Percentiles rank a stretch among this genome's conserved stretches.
phyloP scores from a whole-genome alignment of 495 filamentous ascomycete species.

The Hypoxylon fuscum region DNA sequence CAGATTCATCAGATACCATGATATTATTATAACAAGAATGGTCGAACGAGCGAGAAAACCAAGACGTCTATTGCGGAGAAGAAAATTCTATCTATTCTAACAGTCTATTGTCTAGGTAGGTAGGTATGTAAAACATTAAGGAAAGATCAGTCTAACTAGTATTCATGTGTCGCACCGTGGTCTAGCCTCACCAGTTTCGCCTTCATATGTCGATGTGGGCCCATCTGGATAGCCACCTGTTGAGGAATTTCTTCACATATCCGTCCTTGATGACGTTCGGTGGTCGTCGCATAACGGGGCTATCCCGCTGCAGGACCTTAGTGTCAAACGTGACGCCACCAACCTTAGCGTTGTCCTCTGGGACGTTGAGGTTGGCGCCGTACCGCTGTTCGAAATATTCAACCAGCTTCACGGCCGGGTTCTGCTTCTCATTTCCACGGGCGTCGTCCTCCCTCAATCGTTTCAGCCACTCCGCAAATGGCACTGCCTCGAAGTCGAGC shows the following conservation, averaged over 20 bases:
- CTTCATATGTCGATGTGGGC: neutral
- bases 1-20: too few species aligned
- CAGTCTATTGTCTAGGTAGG: neutral
- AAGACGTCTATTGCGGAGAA: neutral
- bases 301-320: conserved; percentile 18
- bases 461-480: conserved; percentile 52
- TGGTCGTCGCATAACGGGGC: conserved; percentile 17
- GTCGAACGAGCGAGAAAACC: neutral
- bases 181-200: neutral
- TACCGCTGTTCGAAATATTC: conserved; percentile 53
- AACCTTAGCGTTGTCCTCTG: neutral
- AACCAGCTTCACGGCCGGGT: conserved; percentile 53
- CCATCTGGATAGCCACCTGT: conserved; percentile 24
- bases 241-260: conserved; percentile 32
- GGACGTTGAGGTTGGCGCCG: conserved; percentile 14
- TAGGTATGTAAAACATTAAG: neutral
- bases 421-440: conserved; percentile 31
- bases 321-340: conserved; percentile 26
- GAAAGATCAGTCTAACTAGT: neutral
- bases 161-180: neutral
- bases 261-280: conserved; percentile 33
- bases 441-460: conserved; percentile 43
- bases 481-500: conserved; percentile 50
- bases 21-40: too few species aligned
- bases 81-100: neutral